Evolutionary conservation across 495 filamentous ascomycete genomes (phyloP).

Genomic region (Xylaria bambusicola): DNA sequence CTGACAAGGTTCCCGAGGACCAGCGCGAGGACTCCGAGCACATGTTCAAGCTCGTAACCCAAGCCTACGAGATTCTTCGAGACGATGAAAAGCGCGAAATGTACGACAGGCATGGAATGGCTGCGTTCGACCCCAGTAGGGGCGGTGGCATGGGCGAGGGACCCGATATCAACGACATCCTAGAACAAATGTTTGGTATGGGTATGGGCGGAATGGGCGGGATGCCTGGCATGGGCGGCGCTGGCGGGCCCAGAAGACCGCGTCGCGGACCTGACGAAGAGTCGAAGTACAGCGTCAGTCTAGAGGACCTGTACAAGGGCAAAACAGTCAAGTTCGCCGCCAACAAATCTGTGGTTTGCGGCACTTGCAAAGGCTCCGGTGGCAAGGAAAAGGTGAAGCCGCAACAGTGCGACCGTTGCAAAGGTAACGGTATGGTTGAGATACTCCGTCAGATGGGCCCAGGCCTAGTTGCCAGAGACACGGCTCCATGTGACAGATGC

Average conservation of each 20-base stretch:
- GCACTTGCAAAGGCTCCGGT: slow-evolving; percentile 81
- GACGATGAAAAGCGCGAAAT: slow-evolving; percentile 90
- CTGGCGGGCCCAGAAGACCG: slow-evolving; percentile 56
- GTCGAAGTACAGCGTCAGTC: slow-evolving; percentile 81
- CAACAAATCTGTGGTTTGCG: slow-evolving; percentile 89
- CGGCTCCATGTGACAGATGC: slow-evolving; percentile 74
- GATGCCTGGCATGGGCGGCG: slow-evolving; percentile 45
- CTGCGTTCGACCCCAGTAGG: slow-evolving; percentile 76
- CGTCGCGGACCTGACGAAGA: slow-evolving; percentile 80
- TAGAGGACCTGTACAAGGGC: slow-evolving; percentile 97
- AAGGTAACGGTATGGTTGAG: slow-evolving; percentile 71
- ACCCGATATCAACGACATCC: slow-evolving; percentile 84
- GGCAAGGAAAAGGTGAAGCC: slow-evolving; percentile 91
- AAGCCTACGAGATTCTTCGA: slow-evolving; percentile 96
- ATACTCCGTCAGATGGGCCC: slow-evolving; percentile 76
- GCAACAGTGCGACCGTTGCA: slow-evolving; percentile 80
- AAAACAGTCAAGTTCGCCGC: slow-evolving; percentile 95
- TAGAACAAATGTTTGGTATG: slow-evolving; percentile 91
- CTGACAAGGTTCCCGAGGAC: slow-evolving; percentile 91
- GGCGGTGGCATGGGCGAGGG: slow-evolving; percentile 67
- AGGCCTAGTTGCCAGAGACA: slow-evolving; percentile 75
- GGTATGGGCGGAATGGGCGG: slow-evolving; percentile 64
- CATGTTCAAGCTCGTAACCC: slow-evolving; percentile 86
- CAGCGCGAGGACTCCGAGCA: slow-evolving; percentile 81
- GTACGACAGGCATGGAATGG: slow-evolving; percentile 94